Evolutionary conservation across 257 asterid species (phyloP), one percentile per base, ranked within the genome.

Genomic region (Ehretia macrophylla): DNA sequence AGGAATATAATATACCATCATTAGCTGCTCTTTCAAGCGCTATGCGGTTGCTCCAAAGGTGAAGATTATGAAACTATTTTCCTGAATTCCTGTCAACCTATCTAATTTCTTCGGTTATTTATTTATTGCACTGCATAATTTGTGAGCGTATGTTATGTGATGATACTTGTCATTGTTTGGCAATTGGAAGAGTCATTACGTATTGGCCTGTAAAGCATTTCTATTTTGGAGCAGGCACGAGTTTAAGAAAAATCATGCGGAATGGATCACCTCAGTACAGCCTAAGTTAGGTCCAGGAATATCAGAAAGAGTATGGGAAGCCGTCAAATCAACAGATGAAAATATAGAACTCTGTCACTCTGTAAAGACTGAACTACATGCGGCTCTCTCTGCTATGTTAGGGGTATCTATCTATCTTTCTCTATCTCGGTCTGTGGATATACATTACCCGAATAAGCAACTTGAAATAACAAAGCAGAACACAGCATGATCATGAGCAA

Each of bases 221-320:
- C 45, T n/a, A 17, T 27, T 8, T 55, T 39, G 56, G 55, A 45
- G 56, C 73, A 86, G 97, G 79, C 68, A 77, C 44, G 98, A 91
- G 67, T 88, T 91, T 70, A 91, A 88, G 81, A 79, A 69, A 39
- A 88, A 91, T 71, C 98, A 91, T 16, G 87, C 95, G 17, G 95
- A 91, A 58, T 91, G 98, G 98, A 78, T 85, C 40, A 66, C 57
- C 32, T 62, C 78, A 4, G 92, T 77, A 8, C 81, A 82, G 60
- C 98, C 98, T 4, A 65, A 68, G 58, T 61, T 91, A 59, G 92
- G 96, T 46, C 94, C 98, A 11, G 94, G 92, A 45, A 74, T 91
- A 82, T 78, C 86, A 10, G 96, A 88, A 67, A 79, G 98, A 44
- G 83, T 83, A 23, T 62, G 79, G 78, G 88, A 85, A 10, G 94